phyloP scores from a whole-genome alignment of 176 grass and related monocot genomes.

The Triticum aestivum region DNA sequence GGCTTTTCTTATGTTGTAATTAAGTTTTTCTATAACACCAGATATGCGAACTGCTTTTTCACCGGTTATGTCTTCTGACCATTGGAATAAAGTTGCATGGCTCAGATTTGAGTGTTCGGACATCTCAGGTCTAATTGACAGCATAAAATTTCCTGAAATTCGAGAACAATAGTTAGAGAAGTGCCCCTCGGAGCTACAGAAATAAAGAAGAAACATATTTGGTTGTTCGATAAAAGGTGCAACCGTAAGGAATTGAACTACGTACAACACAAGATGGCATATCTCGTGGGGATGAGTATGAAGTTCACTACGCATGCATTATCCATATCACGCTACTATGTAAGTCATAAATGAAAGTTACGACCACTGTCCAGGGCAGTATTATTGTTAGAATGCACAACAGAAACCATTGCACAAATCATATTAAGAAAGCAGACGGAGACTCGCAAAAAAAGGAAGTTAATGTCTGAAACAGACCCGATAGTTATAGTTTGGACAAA shows the following conservation, averaged over 20 bases:
- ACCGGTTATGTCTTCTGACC: constrained; percentile 76
- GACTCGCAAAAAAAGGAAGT: neutral
- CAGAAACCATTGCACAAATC: neutral
- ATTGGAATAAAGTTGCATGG: constrained; percentile 42
- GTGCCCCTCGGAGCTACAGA: neutral
- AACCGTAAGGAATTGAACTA: constrained; percentile 12
- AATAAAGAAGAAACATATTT: constrained; percentile 15
- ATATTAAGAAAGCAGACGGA: neutral
- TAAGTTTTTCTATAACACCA: constrained; percentile 69
- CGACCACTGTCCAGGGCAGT: constrained; percentile 1
- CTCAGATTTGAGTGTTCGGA: constrained; percentile 33
- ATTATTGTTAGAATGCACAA: neutral
- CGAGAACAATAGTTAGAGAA: constrained; percentile 20
- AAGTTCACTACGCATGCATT: constrained; percentile 17
- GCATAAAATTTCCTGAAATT: constrained; percentile 81
- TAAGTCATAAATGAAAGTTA: constrained; percentile 15
- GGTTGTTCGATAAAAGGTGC: neutral
- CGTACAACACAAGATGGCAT: constrained; percentile 3
- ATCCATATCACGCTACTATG: constrained; percentile 6
- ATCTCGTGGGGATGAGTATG: neutral
- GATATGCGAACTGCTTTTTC: constrained; percentile 59
- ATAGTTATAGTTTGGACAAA: neutral
- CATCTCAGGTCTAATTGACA: constrained; percentile 75
- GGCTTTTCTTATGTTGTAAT: constrained; percentile 73
- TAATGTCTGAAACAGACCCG: neutral